Conservation (phyloP, 805 yeast species). For the Zygosaccharomyces rouxii region DNA sequence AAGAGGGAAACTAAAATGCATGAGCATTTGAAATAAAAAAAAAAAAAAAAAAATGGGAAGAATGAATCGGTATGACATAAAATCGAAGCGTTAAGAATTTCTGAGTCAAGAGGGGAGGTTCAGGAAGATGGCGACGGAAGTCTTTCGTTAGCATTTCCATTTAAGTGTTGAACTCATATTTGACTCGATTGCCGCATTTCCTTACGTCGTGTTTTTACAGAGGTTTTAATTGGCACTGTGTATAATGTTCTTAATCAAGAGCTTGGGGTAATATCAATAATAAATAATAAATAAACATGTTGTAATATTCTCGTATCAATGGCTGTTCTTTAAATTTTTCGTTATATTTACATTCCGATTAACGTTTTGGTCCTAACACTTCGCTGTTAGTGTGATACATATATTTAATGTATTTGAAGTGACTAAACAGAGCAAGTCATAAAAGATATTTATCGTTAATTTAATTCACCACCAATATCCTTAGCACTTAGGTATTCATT, state of each 20-base stretch:
- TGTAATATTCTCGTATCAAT: background rate
- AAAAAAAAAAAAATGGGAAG: background rate
- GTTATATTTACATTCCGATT: background rate
- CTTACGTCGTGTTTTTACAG: background rate
- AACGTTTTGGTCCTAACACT: background rate
- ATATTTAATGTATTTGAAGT: background rate
- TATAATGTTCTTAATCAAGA: background rate
- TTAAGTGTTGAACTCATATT: background rate
- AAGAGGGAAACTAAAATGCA: slow-evolving; percentile 32
- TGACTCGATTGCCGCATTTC: background rate
- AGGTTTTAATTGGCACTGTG: background rate
- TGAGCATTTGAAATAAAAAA: slow-evolving; percentile 16
- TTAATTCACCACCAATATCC: slow-evolving; percentile 21
- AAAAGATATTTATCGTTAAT: background rate
- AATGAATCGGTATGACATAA: background rate
- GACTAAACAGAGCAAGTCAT: background rate
- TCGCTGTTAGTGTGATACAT: background rate
- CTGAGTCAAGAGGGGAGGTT: background rate
- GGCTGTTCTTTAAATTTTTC: background rate
- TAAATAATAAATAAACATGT: background rate
- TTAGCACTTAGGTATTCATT: slow-evolving; percentile 34
- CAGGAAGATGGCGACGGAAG: background rate
- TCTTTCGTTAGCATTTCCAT: background rate
- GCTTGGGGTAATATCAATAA: background rate
- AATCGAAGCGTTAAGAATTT: too few relatives aligned